phyloP scores from a whole-genome alignment of 345 rosid genomes.

The Cardamine occulta region DNA sequence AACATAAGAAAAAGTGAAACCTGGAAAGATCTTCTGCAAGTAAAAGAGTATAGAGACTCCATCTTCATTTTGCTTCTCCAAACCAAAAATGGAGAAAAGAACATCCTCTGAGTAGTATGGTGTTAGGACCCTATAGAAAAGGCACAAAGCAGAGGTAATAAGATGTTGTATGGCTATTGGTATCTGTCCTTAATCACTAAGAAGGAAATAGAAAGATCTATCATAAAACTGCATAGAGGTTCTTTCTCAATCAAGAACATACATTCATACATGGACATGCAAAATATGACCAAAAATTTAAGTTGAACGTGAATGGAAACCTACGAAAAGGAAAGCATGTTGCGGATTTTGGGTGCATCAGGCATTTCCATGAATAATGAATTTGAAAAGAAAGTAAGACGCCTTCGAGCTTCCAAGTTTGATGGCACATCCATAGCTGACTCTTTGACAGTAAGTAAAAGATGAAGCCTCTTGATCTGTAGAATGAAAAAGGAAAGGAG shows the following conservation, averaged over 20 bases:
- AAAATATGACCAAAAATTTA: slow-evolving; percentile 1
- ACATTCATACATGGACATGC: neutral
- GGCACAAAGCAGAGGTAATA: slow-evolving; percentile 7
- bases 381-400: slow-evolving; percentile 66
- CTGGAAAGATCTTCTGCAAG: slow-evolving; percentile 84
- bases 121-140: slow-evolving; percentile 64
- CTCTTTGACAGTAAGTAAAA: slow-evolving; percentile 64
- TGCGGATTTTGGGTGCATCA: slow-evolving; percentile 59
- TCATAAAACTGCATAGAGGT: neutral
- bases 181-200: neutral
- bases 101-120: slow-evolving; percentile 79
- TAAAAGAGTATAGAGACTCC: slow-evolving; percentile 81
- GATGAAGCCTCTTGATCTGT: slow-evolving; percentile 62
- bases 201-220: neutral
- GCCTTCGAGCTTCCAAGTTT: slow-evolving; percentile 71
- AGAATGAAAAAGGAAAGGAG: slow-evolving; percentile 19
- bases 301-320: slow-evolving; percentile 35
- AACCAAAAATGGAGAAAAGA: slow-evolving; percentile 57
- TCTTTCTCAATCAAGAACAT: slow-evolving; percentile 16
- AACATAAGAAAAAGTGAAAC: slow-evolving; percentile 41
- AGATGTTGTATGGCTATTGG: slow-evolving; percentile 1
- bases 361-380: slow-evolving; percentile 80
- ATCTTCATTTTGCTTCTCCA: slow-evolving; percentile 73
- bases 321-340: slow-evolving; percentile 69
- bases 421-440: slow-evolving; percentile 72